Evolutionary conservation across 2,329 filamentous ascomycete genomes (phyloP).

Genomic region (Epichloe festucae): DNA sequence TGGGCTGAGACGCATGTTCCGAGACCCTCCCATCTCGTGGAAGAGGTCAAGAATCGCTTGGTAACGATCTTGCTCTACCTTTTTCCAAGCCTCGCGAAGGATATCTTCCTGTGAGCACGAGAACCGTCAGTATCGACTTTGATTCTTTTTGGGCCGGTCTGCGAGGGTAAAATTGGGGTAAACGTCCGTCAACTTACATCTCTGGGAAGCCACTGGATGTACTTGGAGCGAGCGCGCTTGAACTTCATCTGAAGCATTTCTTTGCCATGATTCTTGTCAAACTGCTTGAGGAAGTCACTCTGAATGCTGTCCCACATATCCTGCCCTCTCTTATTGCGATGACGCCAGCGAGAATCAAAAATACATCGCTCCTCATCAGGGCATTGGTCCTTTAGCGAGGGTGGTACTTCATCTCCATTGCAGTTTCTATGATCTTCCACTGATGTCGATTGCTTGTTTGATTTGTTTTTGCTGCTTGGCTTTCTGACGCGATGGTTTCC

Average conservation of each 20-base stretch:
- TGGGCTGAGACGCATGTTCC: slow-evolving; percentile 34
- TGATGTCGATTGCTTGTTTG: slow-evolving; percentile 10
- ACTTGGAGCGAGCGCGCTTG: slow-evolving; percentile 35
- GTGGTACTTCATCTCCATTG: slow-evolving; percentile 19
- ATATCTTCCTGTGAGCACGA: slow-evolving; percentile 23
- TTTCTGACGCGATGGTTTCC: slow-evolving; percentile 18
- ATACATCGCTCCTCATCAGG: slow-evolving; percentile 36
- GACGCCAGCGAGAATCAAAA: slow-evolving; percentile 34
- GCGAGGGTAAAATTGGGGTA: background rate
- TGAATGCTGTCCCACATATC: slow-evolving; percentile 46
- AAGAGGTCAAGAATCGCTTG: slow-evolving; percentile 29
- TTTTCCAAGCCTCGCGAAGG: slow-evolving; percentile 26
- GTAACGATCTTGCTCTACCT: slow-evolving; percentile 31
- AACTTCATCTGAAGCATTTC: slow-evolving; percentile 45
- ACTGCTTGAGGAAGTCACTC: slow-evolving; percentile 24
- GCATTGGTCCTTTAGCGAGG: slow-evolving; percentile 30
- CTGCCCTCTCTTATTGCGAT: slow-evolving; percentile 35
- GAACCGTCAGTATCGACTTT: background rate
- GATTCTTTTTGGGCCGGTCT: background rate
- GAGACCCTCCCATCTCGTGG: slow-evolving; percentile 35
- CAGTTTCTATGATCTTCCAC: slow-evolving; percentile 23
- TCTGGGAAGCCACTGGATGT: slow-evolving; percentile 32
- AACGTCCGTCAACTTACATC: slow-evolving; percentile 30
- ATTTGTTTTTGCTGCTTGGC: slow-evolving; percentile 6
- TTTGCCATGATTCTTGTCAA: slow-evolving; percentile 27